Conservation (phyloP, 352 stramenopile genomes). For the Blastocystis hominis region DNA sequence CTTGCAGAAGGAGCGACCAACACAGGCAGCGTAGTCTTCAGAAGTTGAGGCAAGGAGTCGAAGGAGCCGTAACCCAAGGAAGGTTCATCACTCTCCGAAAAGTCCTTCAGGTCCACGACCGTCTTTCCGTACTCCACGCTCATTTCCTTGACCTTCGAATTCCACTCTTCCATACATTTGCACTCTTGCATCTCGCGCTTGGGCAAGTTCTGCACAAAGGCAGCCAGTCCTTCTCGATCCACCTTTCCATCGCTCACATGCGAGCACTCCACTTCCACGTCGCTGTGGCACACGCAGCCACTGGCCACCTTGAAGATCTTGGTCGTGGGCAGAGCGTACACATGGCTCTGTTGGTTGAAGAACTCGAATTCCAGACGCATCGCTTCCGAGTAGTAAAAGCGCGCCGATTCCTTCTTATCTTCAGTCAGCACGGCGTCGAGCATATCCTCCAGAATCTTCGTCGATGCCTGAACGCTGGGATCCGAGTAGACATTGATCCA, state of each 20-base stretch:
- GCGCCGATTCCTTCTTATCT: conserved; percentile 26
- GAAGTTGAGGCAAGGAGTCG: not conserved
- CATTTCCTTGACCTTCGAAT: conserved; percentile 9
- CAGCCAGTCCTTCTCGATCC: not conserved
- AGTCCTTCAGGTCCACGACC: not conserved
- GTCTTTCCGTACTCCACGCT: conserved; percentile 40
- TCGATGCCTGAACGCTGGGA: not conserved
- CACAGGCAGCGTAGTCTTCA: conserved; percentile 25
- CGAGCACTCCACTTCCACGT: not conserved
- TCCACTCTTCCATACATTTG: not conserved
- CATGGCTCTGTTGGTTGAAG: conserved; percentile 54
- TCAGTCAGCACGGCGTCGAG: not conserved
- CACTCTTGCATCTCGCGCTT: not conserved
- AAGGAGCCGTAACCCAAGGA: conserved; percentile 43
- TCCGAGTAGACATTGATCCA: conserved; percentile 45
- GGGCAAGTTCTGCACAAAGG: not conserved
- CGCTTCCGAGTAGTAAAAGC: conserved; percentile 47
- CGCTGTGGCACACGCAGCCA: not conserved
- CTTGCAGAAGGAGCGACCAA: conserved; percentile 21
- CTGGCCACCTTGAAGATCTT: conserved; percentile 14
- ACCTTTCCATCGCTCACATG: not conserved
- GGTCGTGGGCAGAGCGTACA: conserved; percentile 4
- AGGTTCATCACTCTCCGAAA: not conserved
- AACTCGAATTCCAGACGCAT: conserved; percentile 59
- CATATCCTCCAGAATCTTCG: conserved; percentile 4